Evolutionary conservation across 495 filamentous ascomycete species (phyloP), one percentile per base, ranked within the genome.

Genomic region (Lasiosphaeria ovina): DNA sequence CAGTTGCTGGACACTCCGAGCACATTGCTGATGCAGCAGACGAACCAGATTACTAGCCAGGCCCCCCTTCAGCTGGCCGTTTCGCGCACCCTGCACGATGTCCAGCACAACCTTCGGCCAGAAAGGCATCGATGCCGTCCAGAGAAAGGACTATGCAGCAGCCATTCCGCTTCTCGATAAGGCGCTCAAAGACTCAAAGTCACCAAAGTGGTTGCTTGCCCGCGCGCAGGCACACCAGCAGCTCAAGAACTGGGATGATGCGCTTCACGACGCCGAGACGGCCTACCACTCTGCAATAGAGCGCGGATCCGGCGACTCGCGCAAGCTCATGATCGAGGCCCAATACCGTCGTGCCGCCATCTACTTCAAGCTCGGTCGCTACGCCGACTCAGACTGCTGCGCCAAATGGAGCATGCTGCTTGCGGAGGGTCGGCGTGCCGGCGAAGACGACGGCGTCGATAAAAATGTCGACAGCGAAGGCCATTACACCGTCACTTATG

Each of bases 211-310:
- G 83, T 89, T 94, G 62, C 85, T 96, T 61, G 88, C 94, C 70
- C 91, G 95, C 33, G 89, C 91, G 3, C 93, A 87, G 10, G 92
- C 92, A 34, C 88, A 91, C 67, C 83, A 90, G 8, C 88, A 93
- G 57, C 69, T 75, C 12, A 74, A 79, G 44, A 64, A 68, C 53
- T 68, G 71, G 47, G 72, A 77, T 3, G 74, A 84, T 0, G 89
- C 94, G 0, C 84, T 98, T 9, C 74, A 72, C 16, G 94, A 98
- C 77, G 89, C 92, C 36, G 92, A 97, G 64, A 76, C 84, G 32
- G 94, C 90, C 0, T 81, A 95, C 10, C 67, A 81, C 1, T 76
- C 86, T 6, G 91, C 92, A 4, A 74, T 75, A 17, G 82, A 89
- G 52, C 89, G 94, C 24, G 89, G 82, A 0, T 71, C 69, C 6